Base-by-base conservation (phyloP, 2,329 filamentous ascomycete species). In the Alternaria brassicae region DNA sequence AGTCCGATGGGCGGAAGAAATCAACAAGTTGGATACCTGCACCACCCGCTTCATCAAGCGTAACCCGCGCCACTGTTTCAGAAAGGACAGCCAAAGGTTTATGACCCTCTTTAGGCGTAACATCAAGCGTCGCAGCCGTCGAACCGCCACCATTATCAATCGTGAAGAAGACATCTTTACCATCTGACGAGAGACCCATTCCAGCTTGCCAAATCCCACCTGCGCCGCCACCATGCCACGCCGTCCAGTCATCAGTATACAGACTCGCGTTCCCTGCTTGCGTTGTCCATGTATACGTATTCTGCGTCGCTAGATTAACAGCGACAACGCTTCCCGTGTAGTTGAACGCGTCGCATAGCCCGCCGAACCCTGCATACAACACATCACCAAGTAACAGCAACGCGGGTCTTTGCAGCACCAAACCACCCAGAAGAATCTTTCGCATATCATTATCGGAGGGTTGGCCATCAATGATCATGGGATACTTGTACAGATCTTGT, bases 331-430 rank as follows among this genome's bases (percentile, higher is more conserved):
- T 56, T n/a, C 67, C 66, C 1, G 83, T 85, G 61, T 85, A 85
- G 66, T 86, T 85, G 69, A 82, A 86, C 55, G 82, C 78, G 23
- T 85, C 84, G 49, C 84, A 87, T 60, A 86, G 82, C 9, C 83
- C 84, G 0, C 83, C 84, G 60, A 86, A 86, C 0, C 79, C 84
- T 0, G 80, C 82, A 53, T 85, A 85, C 6, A 87, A 74, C 41
- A 78, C 79, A 50, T 81, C 76, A 2, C 82, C 82, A 0, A 81
- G 72, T 23, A 82, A 75, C 1, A 81, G 74, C 12, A 87, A 69
- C 3, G 78, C 81, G 0, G 85, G 82, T 7, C 84, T 78, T 65
- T 86, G 84, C 30, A 84, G 78, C 36, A 84, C 79, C 4, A 83
- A 80, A 0, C 85, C 85, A 4, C 83, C 83, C 6, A 81, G 76